Evolutionary conservation across 2,329 filamentous ascomycete species (phyloP).

Genomic region (Ustilaginoidea virens): DNA sequence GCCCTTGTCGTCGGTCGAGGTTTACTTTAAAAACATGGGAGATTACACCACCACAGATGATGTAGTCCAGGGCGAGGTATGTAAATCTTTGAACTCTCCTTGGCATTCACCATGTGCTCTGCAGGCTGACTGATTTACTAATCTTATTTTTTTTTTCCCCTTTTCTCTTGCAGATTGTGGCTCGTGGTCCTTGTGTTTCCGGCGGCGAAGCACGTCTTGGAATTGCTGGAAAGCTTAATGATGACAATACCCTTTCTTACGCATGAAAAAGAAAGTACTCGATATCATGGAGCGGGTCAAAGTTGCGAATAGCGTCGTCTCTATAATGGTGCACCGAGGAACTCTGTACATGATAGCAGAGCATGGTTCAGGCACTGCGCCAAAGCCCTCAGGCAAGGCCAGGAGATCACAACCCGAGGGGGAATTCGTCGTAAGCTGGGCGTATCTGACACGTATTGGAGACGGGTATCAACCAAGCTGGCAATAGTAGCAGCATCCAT

Average conservation of each 20-base stretch:
- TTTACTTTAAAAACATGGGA: conserved; percentile 52
- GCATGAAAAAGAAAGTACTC: conserved; percentile 12
- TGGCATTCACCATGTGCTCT: too few species aligned
- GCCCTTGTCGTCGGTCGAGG: conserved; percentile 64
- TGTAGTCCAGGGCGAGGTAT: conserved; percentile 46
- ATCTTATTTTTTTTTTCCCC: neutral
- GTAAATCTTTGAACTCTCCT: too few species aligned
- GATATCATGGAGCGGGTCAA: conserved; percentile 1
- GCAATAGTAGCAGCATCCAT: too few species aligned
- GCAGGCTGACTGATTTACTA: neutral
- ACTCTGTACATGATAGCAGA: too few species aligned
- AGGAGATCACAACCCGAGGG: too few species aligned
- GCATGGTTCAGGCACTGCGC: too few species aligned
- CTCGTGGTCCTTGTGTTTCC: conserved; percentile 58
- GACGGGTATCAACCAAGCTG: too few species aligned
- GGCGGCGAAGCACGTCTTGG: conserved; percentile 50
- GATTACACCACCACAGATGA: conserved; percentile 48
- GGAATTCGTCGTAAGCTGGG: too few species aligned
- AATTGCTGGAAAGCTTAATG: conserved; percentile 46
- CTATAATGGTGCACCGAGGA: neutral
- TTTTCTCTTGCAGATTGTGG: conserved; percentile 40
- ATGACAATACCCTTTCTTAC: conserved; percentile 59
- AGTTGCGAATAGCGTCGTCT: too few species aligned
- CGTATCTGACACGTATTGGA: too few species aligned
- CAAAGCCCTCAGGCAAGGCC: too few species aligned